Conservation (phyloP, 1,284 basidiomycete genomes). For the Puccinia horiana region DNA sequence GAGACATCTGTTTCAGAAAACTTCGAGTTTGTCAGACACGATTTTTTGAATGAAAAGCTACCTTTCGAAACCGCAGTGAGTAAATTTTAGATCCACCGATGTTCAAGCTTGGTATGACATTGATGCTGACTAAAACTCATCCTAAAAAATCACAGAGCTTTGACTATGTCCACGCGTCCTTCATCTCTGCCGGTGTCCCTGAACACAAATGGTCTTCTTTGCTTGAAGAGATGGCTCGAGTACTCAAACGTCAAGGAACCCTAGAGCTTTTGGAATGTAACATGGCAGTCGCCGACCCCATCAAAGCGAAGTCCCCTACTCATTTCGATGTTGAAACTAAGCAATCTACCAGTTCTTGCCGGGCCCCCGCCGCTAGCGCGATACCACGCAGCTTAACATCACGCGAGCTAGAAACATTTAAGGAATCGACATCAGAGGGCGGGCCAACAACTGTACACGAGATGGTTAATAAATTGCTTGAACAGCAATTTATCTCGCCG, state of each 20-base stretch:
- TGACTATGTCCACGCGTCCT: constrained; percentile 42
- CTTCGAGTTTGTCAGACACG: constrained; percentile 14
- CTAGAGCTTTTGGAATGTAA: constrained; percentile 36
- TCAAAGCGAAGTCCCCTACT: neutral
- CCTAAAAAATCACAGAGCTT: constrained; percentile 8
- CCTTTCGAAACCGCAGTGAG: constrained; percentile 35
- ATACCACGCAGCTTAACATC: neutral
- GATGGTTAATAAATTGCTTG: constrained; percentile 18
- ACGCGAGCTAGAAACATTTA: neutral
- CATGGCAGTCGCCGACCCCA: neutral
- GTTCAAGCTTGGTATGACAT: too few species aligned
- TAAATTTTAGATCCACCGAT: neutral
- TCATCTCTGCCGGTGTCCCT: constrained; percentile 25
- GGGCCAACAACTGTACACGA: constrained; percentile 14
- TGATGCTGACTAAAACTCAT: neutral
- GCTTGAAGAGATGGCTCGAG: constrained; percentile 26
- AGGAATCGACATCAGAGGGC: neutral
- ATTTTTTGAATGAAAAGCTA: constrained; percentile 22
- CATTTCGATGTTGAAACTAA: neutral
- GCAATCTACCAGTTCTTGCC: neutral
- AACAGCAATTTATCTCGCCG: constrained; percentile 21
- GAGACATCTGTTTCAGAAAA: constrained; percentile 11
- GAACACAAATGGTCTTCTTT: constrained; percentile 27
- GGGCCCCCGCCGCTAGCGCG: neutral
- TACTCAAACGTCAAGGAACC: neutral